phyloP scores from a whole-genome alignment of 331 rosid species.

The Acacia pycnantha region DNA sequence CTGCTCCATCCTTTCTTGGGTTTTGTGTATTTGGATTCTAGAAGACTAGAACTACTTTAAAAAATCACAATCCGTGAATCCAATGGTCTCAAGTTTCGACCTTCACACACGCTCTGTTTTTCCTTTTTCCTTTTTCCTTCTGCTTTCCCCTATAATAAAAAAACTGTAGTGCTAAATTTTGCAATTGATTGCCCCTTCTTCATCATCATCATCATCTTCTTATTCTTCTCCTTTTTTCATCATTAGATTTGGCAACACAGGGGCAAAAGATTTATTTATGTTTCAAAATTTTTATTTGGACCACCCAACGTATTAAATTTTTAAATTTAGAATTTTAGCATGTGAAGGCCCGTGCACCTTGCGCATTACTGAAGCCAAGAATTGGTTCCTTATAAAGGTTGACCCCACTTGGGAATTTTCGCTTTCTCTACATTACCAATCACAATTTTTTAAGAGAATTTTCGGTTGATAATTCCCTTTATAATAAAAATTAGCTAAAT shows the following conservation, averaged over 20 bases:
- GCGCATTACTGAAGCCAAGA: slow-evolving; percentile 43
- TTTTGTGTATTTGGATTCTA: background rate
- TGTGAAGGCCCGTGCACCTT: slow-evolving; percentile 38
- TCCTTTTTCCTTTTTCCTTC: background rate
- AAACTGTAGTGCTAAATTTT: slow-evolving; percentile 9
- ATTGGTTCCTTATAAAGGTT: slow-evolving; percentile 37
- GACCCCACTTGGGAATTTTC: slow-evolving; percentile 49
- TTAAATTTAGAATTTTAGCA: slow-evolving; percentile 27
- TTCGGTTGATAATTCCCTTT: background rate
- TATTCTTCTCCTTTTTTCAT: slow-evolving; percentile 1
- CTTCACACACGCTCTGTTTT: slow-evolving; percentile 5
- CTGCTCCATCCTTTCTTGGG: background rate
- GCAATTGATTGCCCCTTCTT: slow-evolving; percentile 7
- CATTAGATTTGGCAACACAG: slow-evolving; percentile 28
- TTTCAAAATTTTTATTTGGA: slow-evolving; percentile 18
- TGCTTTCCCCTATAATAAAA: background rate
- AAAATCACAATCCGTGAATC: slow-evolving; percentile 22
- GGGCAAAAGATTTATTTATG: slow-evolving; percentile 26
- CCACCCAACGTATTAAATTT: slow-evolving; percentile 9
- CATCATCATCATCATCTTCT: background rate
- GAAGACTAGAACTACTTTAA: background rate
- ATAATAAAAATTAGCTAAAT: background rate
- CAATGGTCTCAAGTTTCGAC: slow-evolving; percentile 30
- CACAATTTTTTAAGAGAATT: slow-evolving; percentile 18
- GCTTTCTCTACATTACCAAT: slow-evolving; percentile 38